Evolutionary conservation across 1,284 basidiomycete genomes (phyloP), one percentile per base, ranked within the genome.

Genomic region (Hymenochaete sp.): DNA sequence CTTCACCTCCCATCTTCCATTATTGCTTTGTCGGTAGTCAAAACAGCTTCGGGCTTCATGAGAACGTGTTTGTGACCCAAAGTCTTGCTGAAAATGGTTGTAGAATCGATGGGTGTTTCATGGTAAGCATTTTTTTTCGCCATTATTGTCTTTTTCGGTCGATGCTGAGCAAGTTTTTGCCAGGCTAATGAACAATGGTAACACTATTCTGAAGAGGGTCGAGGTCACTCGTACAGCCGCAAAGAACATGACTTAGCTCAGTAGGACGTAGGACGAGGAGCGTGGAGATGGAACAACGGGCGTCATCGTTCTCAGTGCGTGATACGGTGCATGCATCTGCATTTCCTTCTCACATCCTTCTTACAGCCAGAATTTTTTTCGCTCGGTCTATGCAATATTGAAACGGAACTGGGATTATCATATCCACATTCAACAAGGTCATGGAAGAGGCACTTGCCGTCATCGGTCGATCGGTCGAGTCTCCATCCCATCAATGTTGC

Each of bases 1-100:
- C 13, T 16, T 16, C 11, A 43, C 43, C 24, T 35, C 18, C 21
- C 49, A 53, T 41, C n/a, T n/a, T n/a, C n/a, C n/a, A n/a, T n/a
- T n/a, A n/a, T n/a, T n/a, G n/a, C 38, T 31, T 40, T 21, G 10
- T 14, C n/a, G 31, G 31, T n/a, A 13, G 13, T 14, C 38, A 51
- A 93, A 89, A 97, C 93, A 13, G 95, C 98, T 2, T 89, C 95
- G 55, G 95, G 98, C 73, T 92, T 98, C n/a, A 98, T 98, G 57
- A 69, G 93, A 52, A 98, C 93, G 56, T 98, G 95, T 77, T 67
- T 98, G 26, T 95, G 96, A 4, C 95, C 95, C 3, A 95, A 96
- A 62, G 83, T 93, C 35, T 98, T 98, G 95, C 73, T 98, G 52
- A 98, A 98, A 75, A 98, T 98, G 95, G 96, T 98, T 57, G 68